phyloP scores from a whole-genome alignment of 225 moss, liverwort and hornwort genomes.

The Sphagnum tenellum region DNA sequence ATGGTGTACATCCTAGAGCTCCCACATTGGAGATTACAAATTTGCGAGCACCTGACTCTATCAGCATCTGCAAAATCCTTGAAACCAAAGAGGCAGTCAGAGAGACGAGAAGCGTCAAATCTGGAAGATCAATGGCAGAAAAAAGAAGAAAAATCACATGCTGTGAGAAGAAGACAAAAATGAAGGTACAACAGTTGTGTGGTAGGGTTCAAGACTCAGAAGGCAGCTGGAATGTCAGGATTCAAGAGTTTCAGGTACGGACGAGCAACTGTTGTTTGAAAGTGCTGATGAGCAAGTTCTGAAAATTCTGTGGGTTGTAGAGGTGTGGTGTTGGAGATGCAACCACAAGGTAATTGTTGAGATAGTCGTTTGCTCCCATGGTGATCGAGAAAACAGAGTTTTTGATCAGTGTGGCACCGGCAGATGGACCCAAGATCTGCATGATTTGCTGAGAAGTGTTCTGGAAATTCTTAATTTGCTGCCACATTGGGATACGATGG shows the following conservation, averaged over 20 bases:
- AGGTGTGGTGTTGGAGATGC: slow-evolving; percentile 30
- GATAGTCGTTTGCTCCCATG: slow-evolving; percentile 61
- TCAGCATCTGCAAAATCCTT: slow-evolving; percentile 17
- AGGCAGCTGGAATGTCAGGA: neutral
- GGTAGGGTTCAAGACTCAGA: no score
- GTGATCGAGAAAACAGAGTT: slow-evolving; percentile 41
- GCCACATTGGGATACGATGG: slow-evolving; percentile 37
- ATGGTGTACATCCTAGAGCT: slow-evolving; percentile 57
- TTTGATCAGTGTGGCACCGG: slow-evolving; percentile 14
- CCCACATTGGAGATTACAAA: slow-evolving; percentile 42
- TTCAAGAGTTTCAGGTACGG: neutral
- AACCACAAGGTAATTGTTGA: slow-evolving; percentile 51
- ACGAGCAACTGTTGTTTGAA: slow-evolving; percentile 43
- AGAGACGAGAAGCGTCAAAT: no score
- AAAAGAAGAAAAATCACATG: no score
- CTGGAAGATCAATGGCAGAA: no score
- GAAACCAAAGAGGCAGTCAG: no score
- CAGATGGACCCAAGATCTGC: slow-evolving; percentile 25
- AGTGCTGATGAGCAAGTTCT: slow-evolving; percentile 28
- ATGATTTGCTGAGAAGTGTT: slow-evolving; percentile 29
- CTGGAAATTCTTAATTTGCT: slow-evolving; percentile 32
- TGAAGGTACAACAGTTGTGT: no score
- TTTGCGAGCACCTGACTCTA: slow-evolving; percentile 46
- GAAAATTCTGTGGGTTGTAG: slow-evolving; percentile 21
- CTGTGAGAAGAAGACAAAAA: no score